Conservation (phyloP, 352 stramenopile genomes). For the Phytophthora kernoviae region DNA sequence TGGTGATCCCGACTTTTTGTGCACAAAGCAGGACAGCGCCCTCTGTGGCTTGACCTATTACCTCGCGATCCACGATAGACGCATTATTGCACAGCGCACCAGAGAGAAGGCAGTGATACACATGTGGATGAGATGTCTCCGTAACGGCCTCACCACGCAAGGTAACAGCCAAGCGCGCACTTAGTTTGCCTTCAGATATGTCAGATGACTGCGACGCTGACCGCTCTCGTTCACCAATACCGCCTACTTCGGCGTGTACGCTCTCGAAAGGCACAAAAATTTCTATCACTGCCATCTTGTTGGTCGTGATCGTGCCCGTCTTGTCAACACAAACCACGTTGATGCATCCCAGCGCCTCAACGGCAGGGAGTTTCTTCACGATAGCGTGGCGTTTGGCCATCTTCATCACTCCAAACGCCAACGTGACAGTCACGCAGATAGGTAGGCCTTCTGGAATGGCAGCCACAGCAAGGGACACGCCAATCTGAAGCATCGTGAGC, state of each 20-base stretch:
- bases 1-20: slow-evolving; percentile 65
- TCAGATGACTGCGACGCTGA: slow-evolving; percentile 14
- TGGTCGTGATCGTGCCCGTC: slow-evolving; percentile 94
- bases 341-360: slow-evolving; percentile 89
- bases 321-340: slow-evolving; percentile 95
- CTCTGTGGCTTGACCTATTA: slow-evolving; percentile 84
- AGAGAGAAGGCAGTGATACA: slow-evolving; percentile 76
- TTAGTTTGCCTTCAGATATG: slow-evolving; percentile 12
- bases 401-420: slow-evolving; percentile 85
- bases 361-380: slow-evolving; percentile 88
- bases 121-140: slow-evolving; percentile 62
- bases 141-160: slow-evolving; percentile 71
- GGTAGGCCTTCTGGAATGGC: slow-evolving; percentile 81
- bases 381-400: slow-evolving; percentile 88
- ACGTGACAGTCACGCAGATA: slow-evolving; percentile 83
- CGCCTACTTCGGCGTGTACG: slow-evolving; percentile 69
- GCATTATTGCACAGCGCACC: slow-evolving; percentile 86
- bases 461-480: slow-evolving; percentile 87
- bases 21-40: slow-evolving; percentile 73
- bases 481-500: slow-evolving; percentile 96
- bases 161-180: slow-evolving; percentile 38
- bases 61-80: slow-evolving; percentile 62
- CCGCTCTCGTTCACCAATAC: slow-evolving; percentile 42
- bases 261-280: slow-evolving; percentile 84
- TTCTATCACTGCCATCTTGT: slow-evolving; percentile 87